Evolutionary conservation across 176 grass and related monocot species (phyloP).

Genomic region (Zizania latifolia): DNA sequence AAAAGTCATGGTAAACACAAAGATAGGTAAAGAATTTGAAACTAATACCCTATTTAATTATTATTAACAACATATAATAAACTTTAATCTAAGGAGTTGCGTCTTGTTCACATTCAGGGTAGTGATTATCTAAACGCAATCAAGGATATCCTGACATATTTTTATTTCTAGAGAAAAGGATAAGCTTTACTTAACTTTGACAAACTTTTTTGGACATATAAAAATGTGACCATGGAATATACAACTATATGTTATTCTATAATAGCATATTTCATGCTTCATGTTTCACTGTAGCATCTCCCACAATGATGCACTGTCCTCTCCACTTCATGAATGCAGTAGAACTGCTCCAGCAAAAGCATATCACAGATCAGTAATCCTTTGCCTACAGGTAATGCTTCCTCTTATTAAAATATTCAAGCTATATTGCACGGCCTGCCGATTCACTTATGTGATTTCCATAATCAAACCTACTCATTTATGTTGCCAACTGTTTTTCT

Average conservation of each 20-base stretch:
- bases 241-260: not conserved
- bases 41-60: not conserved
- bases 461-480: no score
- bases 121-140: not conserved
- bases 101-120: not conserved
- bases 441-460: no score
- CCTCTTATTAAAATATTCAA: no score
- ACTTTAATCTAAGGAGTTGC: not conserved
- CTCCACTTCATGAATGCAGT: not conserved
- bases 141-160: not conserved
- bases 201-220: no score
- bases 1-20: constrained; percentile 12
- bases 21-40: not conserved
- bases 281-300: no score
- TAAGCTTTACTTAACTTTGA: no score
- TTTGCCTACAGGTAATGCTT: no score
- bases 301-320: not conserved
- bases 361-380: no score
- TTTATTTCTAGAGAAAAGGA: not conserved
- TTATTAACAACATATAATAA: not conserved
- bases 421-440: no score
- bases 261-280: not conserved
- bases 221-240: no score
- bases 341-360: not conserved
- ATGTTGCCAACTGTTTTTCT: no score